Percentiles rank a stretch among this genome's conserved stretches.
Evolutionary conservation across 306 rosid species (phyloP).

Genomic region (Castanea crenata): DNA sequence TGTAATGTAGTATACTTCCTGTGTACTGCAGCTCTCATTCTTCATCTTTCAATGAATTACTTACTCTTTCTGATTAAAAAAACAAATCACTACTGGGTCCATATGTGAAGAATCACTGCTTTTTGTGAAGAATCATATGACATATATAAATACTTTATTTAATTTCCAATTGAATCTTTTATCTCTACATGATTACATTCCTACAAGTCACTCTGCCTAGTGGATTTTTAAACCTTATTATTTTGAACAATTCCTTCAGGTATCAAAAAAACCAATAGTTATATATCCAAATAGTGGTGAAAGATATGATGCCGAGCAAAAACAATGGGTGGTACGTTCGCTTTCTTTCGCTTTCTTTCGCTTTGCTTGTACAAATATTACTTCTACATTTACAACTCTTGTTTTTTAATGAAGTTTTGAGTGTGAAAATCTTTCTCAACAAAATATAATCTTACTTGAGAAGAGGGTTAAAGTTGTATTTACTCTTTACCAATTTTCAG

Average conservation of each 20-base stretch:
- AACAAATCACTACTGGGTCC: not conserved
- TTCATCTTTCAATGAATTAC: too few species aligned
- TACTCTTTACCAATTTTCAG: too few species aligned
- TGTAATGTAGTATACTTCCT: too few species aligned
- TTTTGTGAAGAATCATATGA: not conserved
- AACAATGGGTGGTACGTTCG: conserved; percentile 53
- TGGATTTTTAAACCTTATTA: conserved; percentile 2
- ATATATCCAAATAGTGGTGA: conserved; percentile 66
- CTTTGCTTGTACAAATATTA: conserved; percentile 1
- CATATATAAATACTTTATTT: conserved; percentile 1
- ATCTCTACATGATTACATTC: conserved; percentile 1
- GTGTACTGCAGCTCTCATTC: too few species aligned
- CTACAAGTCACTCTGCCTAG: not conserved
- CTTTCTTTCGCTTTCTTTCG: conserved; percentile 18
- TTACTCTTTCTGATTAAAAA: too few species aligned
- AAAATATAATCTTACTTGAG: not conserved
- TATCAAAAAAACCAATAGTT: conserved; percentile 47
- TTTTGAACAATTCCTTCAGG: conserved; percentile 35
- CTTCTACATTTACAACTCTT: not conserved
- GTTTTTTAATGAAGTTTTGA: conserved; percentile 1
- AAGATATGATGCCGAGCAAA: conserved; percentile 39
- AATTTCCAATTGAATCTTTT: conserved; percentile 4
- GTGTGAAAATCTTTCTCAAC: conserved; percentile 1
- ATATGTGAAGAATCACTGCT: not conserved
- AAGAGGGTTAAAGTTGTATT: not conserved